Evolutionary conservation across 257 asterid species (phyloP), one percentile per base, ranked within the genome.

Genomic region (Penstemon newberryi): DNA sequence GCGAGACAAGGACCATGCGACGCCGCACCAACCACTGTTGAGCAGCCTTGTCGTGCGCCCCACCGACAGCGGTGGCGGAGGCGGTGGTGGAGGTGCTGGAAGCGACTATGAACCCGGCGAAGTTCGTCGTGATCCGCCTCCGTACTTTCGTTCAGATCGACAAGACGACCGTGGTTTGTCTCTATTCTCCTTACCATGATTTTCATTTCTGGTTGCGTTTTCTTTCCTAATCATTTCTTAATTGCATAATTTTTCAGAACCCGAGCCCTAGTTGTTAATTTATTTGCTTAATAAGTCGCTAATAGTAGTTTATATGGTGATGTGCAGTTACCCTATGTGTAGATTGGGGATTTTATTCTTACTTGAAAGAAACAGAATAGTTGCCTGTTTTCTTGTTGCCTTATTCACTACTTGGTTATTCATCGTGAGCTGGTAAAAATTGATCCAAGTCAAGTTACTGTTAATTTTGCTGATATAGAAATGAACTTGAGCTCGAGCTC

Each of bases 71-170:
- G 79, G 75, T 13, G 86, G 81, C 4, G 83, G 81, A 36, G 83
- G 78, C 4, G 53, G 67, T 3, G 86, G 60, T 19, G 67, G 72
- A 4, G 84, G 67, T 11, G 84, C 74, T 49, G 92, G 84, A 33
- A 79, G 84, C 85, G 96, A 91, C 60, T 89, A 85, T 80, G 98
- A 91, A 68, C 95, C 96, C 13, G 98, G 96, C n/a, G 98, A 91
- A 77, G 96, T 91, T 71, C 98, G 95, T 69, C 93, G 84, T 4
- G 85, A 83, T 74, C 89, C 88, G 37, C 91, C 86, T 72, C 84
- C 86, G 47, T 76, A 84, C 80, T 70, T 88, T 69, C 97, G 90
- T 61, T 71, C 91, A 55, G 88, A 73, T 74, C 89, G 96, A 44
- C 73, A 67, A 60, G 90, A 82, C 53, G 78, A 70, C 73, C 83